Percentiles rank a stretch among this genome's conserved stretches.
Evolutionary conservation across 495 filamentous ascomycete genomes (phyloP).

Genomic region (Penicillium taxi): DNA sequence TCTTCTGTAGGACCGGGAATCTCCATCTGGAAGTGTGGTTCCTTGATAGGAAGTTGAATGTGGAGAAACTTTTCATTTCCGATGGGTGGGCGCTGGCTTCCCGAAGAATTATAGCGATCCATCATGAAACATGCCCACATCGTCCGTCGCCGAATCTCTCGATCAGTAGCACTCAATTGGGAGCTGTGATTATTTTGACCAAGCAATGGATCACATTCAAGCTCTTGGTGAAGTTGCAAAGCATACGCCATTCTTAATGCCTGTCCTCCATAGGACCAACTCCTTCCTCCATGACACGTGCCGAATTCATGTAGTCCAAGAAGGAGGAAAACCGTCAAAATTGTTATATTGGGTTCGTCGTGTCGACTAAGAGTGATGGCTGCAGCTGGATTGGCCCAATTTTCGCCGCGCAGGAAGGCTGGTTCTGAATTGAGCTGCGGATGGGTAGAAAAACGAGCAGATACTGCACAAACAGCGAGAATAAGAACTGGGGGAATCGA

Average conservation of each 20-base stretch:
- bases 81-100: conserved; percentile 88
- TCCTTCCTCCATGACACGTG: conserved; percentile 90
- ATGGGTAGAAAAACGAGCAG: conserved; percentile 92
- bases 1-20: conserved; percentile 84
- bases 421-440: conserved; percentile 76
- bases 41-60: conserved; percentile 84
- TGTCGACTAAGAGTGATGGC: conserved; percentile 79
- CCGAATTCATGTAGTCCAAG: conserved; percentile 93
- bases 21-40: conserved; percentile 83
- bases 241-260: conserved; percentile 96
- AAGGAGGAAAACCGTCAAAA: conserved; percentile 78
- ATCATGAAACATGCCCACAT: conserved; percentile 99
- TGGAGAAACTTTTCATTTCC: conserved; percentile 81
- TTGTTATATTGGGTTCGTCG: conserved; percentile 93
- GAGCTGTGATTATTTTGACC: conserved; percentile 50
- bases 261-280: conserved; percentile 92
- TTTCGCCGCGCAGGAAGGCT: conserved; percentile 82
- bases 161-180: conserved; percentile 80
- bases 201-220: conserved; percentile 72
- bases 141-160: conserved; percentile 82
- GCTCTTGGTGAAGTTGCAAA: conserved; percentile 84
- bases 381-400: conserved; percentile 78
- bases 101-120: conserved; percentile 96
- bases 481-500: conserved; percentile 77
- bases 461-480: conserved; percentile 84